Percentiles rank a stretch among this genome's conserved stretches.
These are phyloP conservation scores for Dictyostelium firmibasis DNA, from an alignment of 78 protist genomes.

Conservation along the genomic window DNA sequence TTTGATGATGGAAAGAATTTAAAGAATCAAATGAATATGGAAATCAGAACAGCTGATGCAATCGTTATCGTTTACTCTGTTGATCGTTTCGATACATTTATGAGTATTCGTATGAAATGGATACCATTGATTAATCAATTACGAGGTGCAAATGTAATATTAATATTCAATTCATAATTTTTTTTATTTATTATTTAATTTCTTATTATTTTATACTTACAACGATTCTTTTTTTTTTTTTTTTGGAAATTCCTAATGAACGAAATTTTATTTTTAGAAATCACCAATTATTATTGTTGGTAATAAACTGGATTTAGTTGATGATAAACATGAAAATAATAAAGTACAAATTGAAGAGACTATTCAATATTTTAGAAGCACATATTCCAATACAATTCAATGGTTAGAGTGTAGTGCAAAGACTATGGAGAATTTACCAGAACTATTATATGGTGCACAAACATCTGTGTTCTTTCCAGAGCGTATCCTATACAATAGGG, in stretches of 20 bases:
- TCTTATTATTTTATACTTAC: not conserved
- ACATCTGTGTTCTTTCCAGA: conserved; percentile 37
- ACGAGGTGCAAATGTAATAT: not conserved
- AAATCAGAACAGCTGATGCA: conserved; percentile 38
- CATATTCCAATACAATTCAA: conserved; percentile 9
- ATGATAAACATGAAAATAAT: not conserved
- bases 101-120: conserved; percentile 62
- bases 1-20: not conserved
- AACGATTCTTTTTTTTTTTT: not conserved
- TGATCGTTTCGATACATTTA: conserved; percentile 23
- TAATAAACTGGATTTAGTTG: conserved; percentile 32
- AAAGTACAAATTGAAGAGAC: conserved; percentile 31
- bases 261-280: not conserved
- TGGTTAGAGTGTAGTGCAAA: conserved; percentile 31
- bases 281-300: conserved; percentile 47
- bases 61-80: conserved; percentile 31
- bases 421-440: not conserved
- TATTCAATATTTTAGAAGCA: not conserved
- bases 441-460: not conserved
- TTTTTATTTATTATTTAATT: not conserved
- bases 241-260: not conserved
- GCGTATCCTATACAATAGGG: conserved; percentile 15
- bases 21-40: conserved; percentile 21
- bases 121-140: conserved; percentile 52
- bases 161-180: not conserved